A percentile compares a stretch with the other conserved stretches of the same genome.
phyloP scores from a whole-genome alignment of 768 basidiomycete genomes.

The Coprinellus micaceus region DNA sequence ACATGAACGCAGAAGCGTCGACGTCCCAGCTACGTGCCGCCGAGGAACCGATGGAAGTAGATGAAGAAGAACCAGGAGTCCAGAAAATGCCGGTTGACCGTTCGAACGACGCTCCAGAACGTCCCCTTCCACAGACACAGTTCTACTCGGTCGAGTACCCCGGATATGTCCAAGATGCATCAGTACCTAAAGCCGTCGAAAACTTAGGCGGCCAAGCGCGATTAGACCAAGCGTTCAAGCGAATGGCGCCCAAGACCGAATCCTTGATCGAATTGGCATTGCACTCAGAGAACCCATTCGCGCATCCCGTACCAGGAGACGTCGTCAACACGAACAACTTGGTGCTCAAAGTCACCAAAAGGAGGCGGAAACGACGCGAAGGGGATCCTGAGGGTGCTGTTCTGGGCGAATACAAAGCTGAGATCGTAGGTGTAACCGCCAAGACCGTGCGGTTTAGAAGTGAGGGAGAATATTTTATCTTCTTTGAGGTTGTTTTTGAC shows the following conservation, averaged over 20 bases:
- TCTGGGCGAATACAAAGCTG: slow-evolving; percentile 69
- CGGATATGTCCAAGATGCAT: slow-evolving; percentile 67
- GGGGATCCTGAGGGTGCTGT: slow-evolving; percentile 24
- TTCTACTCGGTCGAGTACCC: slow-evolving; percentile 90
- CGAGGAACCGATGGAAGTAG: slow-evolving; percentile 4
- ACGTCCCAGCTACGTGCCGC: slow-evolving; percentile 1
- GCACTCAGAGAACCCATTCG: slow-evolving; percentile 68
- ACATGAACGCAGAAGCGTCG: slow-evolving; percentile 6
- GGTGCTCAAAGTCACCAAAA: slow-evolving; percentile 78
- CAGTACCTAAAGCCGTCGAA: slow-evolving; percentile 58
- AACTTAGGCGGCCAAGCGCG: slow-evolving; percentile 67
- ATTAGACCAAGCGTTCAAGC: slow-evolving; percentile 75
- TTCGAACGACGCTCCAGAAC: slow-evolving; percentile 26
- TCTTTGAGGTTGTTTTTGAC: too few relatives aligned
- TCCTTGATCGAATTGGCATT: slow-evolving; percentile 74
- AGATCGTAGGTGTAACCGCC: slow-evolving; percentile 69
- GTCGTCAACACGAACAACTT: slow-evolving; percentile 74
- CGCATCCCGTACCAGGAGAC: slow-evolving; percentile 83
- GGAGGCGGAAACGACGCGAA: slow-evolving; percentile 47
- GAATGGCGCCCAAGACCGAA: slow-evolving; percentile 58
- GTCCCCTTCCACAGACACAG: slow-evolving; percentile 49
- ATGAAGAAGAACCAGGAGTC: neutral
- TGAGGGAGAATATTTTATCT: too few relatives aligned
- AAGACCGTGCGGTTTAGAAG: slow-evolving; percentile 90
- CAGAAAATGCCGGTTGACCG: neutral